Conservation (phyloP, 1,284 basidiomycete species). For the Irpex lacteus region DNA sequence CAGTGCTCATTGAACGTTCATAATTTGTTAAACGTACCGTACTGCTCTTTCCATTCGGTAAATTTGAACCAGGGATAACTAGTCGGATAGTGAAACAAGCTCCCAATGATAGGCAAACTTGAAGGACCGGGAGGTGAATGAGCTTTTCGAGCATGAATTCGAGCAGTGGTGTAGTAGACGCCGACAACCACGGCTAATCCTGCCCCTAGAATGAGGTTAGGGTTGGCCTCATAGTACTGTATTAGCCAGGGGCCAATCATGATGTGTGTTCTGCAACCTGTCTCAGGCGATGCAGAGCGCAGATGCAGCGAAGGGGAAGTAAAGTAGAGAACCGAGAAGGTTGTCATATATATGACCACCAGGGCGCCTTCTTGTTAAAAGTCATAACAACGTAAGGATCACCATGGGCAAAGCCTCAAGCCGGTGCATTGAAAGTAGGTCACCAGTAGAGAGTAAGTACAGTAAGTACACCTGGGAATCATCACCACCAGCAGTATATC, state of each 20-base stretch:
- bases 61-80: not conserved
- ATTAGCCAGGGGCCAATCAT: not conserved
- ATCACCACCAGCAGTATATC: too few species aligned
- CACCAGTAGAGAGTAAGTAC: too few species aligned
- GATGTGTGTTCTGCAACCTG: not conserved
- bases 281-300: not conserved
- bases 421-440: too few species aligned
- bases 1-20: not conserved
- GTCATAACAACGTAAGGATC: too few species aligned
- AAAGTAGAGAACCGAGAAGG: too few species aligned
- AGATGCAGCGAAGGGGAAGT: too few species aligned
- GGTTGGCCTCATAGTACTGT: not conserved
- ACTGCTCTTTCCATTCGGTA: conserved; percentile 1
- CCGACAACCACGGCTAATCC: not conserved
- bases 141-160: not conserved
- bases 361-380: too few species aligned
- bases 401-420: too few species aligned
- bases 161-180: not conserved
- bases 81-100: not conserved
- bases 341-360: too few species aligned
- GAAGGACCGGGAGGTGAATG: conserved; percentile 3
- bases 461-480: too few species aligned
- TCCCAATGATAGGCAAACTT: not conserved
- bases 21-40: not conserved
- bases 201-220: not conserved